phyloP scores from a whole-genome alignment of 306 rosid species.

The Vigna trinervia region DNA sequence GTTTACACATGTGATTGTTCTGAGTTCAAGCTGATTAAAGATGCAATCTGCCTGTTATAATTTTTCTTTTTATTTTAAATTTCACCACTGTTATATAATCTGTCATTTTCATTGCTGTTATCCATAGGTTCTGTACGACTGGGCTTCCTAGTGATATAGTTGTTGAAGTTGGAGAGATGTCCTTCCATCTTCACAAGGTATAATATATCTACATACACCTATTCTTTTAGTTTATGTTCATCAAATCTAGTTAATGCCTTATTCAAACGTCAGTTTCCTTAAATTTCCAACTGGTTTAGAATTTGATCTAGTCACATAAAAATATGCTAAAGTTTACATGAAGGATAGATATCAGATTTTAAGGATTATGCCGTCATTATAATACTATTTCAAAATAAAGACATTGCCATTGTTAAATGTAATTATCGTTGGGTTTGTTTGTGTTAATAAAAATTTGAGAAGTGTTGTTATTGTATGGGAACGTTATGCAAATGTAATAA shows the following conservation, averaged over 20 bases:
- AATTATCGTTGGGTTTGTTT: neutral
- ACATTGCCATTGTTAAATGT: no score
- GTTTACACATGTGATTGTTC: constrained; percentile 13
- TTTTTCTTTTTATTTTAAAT: neutral
- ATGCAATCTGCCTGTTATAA: neutral
- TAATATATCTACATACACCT: constrained; percentile 27
- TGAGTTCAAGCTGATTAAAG: constrained; percentile 4
- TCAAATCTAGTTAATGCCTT: constrained; percentile 36
- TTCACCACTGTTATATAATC: neutral
- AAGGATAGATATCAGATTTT: constrained; percentile 9
- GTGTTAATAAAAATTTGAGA: neutral
- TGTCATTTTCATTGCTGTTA: constrained; percentile 23
- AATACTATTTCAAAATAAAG: neutral
- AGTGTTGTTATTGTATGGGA: neutral
- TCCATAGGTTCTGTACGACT: constrained; percentile 88
- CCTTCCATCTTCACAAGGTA: constrained; percentile 99
- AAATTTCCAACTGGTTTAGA: neutral
- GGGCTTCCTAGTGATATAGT: constrained; percentile 95
- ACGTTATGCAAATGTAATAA: constrained; percentile 17
- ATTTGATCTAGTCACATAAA: neutral
- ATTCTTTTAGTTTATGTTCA: constrained; percentile 6
- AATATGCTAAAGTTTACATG: constrained; percentile 28
- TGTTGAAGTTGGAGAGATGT: constrained; percentile 96
- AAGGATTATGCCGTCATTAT: neutral
- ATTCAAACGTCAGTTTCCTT: constrained; percentile 19